A percentile compares a stretch with the other conserved stretches of the same genome.
These are phyloP conservation scores for Epichloe amarillans DNA, from an alignment of 2,329 filamentous ascomycete species.

Conservation along the genomic window DNA sequence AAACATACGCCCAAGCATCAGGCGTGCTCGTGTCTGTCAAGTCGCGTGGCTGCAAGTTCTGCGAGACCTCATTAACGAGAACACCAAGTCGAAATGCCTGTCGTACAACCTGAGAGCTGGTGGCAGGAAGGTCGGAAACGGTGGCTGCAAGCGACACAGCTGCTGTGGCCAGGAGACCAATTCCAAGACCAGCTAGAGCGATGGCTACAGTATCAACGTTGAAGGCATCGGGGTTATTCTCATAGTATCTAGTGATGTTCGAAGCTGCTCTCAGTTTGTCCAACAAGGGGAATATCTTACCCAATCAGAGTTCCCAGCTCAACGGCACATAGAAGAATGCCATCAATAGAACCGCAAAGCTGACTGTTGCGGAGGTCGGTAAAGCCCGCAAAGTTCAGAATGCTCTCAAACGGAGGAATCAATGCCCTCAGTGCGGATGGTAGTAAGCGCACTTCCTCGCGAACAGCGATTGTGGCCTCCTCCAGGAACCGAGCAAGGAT, in stretches of 20 bases:
- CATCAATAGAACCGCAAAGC: slow-evolving; percentile 30
- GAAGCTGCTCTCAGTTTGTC: slow-evolving; percentile 10
- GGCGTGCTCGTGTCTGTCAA: slow-evolving; percentile 1
- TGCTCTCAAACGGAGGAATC: slow-evolving; percentile 24
- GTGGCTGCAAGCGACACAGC: slow-evolving; percentile 27
- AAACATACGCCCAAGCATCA: slow-evolving; percentile 29
- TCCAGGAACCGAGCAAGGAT: slow-evolving; percentile 1
- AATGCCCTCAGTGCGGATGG: slow-evolving; percentile 10
- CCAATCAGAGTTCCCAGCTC: slow-evolving; percentile 9
- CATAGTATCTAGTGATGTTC: slow-evolving; percentile 18
- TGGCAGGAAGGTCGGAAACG: slow-evolving; percentile 24
- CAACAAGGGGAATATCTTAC: too few species aligned
- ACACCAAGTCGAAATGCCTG: slow-evolving; percentile 33
- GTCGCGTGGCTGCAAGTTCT: slow-evolving; percentile 25
- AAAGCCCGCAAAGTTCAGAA: slow-evolving; percentile 20
- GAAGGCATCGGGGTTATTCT: too few species aligned
- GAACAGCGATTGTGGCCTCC: not conserved
- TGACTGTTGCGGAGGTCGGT: slow-evolving; percentile 24
- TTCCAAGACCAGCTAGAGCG: slow-evolving; percentile 26
- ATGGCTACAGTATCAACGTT: not conserved
- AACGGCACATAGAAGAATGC: slow-evolving; percentile 22
- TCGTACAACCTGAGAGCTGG: slow-evolving; percentile 28
- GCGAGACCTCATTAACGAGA: slow-evolving; percentile 27
- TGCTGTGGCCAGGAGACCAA: slow-evolving; percentile 29
- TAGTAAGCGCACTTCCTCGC: not conserved